Base-by-base conservation (phyloP, 2,329 filamentous ascomycete genomes). In the Thelonectria olida region DNA sequence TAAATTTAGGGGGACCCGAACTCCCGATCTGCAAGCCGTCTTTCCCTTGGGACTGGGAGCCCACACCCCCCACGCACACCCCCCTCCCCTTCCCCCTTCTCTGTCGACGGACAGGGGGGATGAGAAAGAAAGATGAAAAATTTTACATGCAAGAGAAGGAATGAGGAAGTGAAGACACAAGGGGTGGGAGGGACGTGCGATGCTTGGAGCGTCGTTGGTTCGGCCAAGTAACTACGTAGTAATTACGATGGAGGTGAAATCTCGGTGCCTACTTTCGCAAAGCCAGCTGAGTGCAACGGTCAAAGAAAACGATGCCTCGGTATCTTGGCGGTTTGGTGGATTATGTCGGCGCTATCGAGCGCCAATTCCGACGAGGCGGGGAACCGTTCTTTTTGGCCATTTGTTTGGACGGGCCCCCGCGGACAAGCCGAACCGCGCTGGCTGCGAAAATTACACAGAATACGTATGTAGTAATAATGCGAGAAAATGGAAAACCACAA, bases 381-480 rank as follows among this genome's bases (percentile, higher is more conserved):
- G 45, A 36, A 31, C 28, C 34, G 36, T 57, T 34, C 38, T 20
- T 20, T 19, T 20, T 47, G 38, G 27, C 39, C 22, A 23, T 5
- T 8, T 20, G 5, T 8, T 13, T 25, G 23, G 13, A 42, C 28
- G 27, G 34, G 39, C 15, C 22, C 38, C 56, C 49, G 51, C 68
- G 68, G 68, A 58, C 60, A 70, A 51, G 65, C 68, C 68, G 68
- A 71, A 66, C 59, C 28, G 60, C 65, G 53, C 52, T 42, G 34
- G 22, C 52, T 61, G 65, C n/a, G n/a, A n/a, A n/a, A n/a, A n/a
- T n/a, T n/a, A n/a, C n/a, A n/a, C n/a, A n/a, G n/a, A n/a, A n/a
- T n/a, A n/a, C n/a, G n/a, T n/a, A n/a, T n/a, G n/a, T n/a, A n/a
- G n/a, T n/a, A n/a, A n/a, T n/a, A n/a, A n/a, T n/a, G n/a, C 31